phyloP scores from a whole-genome alignment of 2,329 filamentous ascomycete genomes.

The Penicillium sp. region DNA sequence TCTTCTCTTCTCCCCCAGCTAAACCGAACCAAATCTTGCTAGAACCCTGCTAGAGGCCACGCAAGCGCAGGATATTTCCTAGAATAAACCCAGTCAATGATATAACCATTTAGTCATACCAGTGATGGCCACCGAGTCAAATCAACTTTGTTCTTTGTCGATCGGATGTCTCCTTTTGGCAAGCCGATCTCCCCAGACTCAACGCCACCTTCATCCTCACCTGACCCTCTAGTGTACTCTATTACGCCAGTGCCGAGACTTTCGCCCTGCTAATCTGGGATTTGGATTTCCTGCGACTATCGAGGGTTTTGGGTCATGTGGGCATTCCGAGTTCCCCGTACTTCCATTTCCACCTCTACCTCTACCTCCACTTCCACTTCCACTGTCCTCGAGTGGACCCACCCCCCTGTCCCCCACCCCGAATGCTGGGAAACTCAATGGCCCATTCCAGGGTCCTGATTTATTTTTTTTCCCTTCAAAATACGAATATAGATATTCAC shows the following conservation, averaged over 20 bases:
- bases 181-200: slow-evolving; percentile 20
- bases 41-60: background rate
- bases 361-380: too few species aligned
- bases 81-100: background rate
- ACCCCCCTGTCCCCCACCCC: background rate
- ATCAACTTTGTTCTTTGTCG: slow-evolving; percentile 4
- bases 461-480: background rate
- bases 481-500: too few species aligned
- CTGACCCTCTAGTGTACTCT: slow-evolving; percentile 10
- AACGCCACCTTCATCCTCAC: slow-evolving; percentile 12
- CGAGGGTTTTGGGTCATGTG: background rate
- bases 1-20: background rate
- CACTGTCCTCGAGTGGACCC: too few species aligned
- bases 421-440: slow-evolving; percentile 1
- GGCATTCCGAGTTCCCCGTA: background rate
- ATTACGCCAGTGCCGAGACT: too few species aligned
- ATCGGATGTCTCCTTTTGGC: slow-evolving; percentile 22
- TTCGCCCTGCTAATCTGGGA: background rate
- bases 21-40: background rate
- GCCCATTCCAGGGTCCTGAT: background rate
- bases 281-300: background rate
- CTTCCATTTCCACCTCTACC: too few species aligned
- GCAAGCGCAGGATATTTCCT: background rate
- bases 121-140: background rate
- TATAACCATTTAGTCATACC: background rate